Evolutionary conservation across 2,329 filamentous ascomycete species (phyloP).

Genomic region (Phialophora macrospora): DNA sequence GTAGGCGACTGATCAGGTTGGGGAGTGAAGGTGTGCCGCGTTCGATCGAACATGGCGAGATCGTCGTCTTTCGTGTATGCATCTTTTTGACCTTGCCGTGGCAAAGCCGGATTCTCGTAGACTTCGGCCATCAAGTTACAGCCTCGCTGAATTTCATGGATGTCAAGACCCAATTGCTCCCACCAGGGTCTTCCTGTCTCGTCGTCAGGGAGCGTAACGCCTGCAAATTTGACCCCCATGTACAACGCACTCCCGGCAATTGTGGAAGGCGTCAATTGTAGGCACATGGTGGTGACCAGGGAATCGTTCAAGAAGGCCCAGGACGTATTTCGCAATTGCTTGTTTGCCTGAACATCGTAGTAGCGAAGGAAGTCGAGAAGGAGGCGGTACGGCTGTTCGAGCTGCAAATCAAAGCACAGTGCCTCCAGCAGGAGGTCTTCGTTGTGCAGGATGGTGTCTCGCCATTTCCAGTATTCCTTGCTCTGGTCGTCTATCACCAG

Average conservation of each 20-base stretch:
- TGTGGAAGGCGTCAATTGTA: conserved; percentile 77
- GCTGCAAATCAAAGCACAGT: conserved; percentile 89
- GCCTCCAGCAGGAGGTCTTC: conserved; percentile 92
- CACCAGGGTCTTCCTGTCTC: conserved; percentile 82
- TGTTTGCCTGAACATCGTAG: conserved; percentile 77
- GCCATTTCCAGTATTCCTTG: conserved; percentile 98
- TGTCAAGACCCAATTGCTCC: conserved; percentile 73
- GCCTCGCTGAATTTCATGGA: conserved; percentile 71
- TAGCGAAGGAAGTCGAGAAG: conserved; percentile 80
- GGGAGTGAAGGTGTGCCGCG: conserved; percentile 40
- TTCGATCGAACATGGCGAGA: conserved; percentile 44
- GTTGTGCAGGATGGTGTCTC: conserved; percentile 88
- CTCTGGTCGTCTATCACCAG: conserved; percentile 93
- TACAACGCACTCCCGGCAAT: conserved; percentile 87
- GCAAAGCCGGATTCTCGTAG: conserved; percentile 52
- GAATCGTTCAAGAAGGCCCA: conserved; percentile 96
- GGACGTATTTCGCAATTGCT: conserved; percentile 78
- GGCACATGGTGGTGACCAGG: conserved; percentile 79
- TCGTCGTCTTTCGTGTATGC: conserved; percentile 49
- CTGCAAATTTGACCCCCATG: conserved; percentile 77
- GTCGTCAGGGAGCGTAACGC: conserved; percentile 74
- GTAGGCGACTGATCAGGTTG: conserved; percentile 30
- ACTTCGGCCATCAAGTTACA: conserved; percentile 73
- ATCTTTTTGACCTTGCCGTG: conserved; percentile 49
- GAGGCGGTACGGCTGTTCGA: conserved; percentile 84